Evolutionary conservation across 768 basidiomycete species (phyloP).

Genomic region (Roridomyces roridus): DNA sequence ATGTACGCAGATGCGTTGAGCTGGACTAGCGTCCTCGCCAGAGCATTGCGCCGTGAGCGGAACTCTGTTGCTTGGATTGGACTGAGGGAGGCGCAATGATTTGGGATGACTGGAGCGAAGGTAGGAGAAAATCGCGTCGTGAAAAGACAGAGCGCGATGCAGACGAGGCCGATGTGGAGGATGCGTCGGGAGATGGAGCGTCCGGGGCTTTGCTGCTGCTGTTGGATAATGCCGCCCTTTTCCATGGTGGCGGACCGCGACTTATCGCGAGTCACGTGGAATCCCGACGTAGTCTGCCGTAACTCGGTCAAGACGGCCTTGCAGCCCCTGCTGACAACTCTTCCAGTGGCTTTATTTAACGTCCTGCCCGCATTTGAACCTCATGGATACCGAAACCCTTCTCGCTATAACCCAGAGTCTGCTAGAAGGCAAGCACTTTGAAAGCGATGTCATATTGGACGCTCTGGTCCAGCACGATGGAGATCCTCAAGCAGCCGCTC

Average conservation of each 20-base stretch:
- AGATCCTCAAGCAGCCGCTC: slow-evolving; percentile 58
- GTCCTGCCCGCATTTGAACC: too few relatives aligned
- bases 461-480: slow-evolving; percentile 63
- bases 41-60: slow-evolving; percentile 59
- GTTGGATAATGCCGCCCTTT: slow-evolving; percentile 3
- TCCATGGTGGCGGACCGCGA: slow-evolving; percentile 4
- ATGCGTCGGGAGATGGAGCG: too few relatives aligned
- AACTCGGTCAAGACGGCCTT: neutral
- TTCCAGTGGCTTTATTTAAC: too few relatives aligned
- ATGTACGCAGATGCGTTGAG: slow-evolving; percentile 74
- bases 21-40: slow-evolving; percentile 55
- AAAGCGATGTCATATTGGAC: slow-evolving; percentile 55
- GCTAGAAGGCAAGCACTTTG: slow-evolving; percentile 36
- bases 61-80: slow-evolving; percentile 52
- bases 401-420: slow-evolving; percentile 73
- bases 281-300: neutral
- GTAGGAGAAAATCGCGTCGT: neutral
- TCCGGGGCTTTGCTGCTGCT: neutral
- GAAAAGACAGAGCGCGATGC: neutral
- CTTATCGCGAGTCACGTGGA: too few relatives aligned
- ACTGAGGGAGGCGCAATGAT: slow-evolving; percentile 20
- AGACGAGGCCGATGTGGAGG: neutral
- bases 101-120: neutral
- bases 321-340: neutral
- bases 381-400: slow-evolving; percentile 69